Base-by-base conservation (phyloP, 495 filamentous ascomycete species). In the Platismatia glauca region DNA sequence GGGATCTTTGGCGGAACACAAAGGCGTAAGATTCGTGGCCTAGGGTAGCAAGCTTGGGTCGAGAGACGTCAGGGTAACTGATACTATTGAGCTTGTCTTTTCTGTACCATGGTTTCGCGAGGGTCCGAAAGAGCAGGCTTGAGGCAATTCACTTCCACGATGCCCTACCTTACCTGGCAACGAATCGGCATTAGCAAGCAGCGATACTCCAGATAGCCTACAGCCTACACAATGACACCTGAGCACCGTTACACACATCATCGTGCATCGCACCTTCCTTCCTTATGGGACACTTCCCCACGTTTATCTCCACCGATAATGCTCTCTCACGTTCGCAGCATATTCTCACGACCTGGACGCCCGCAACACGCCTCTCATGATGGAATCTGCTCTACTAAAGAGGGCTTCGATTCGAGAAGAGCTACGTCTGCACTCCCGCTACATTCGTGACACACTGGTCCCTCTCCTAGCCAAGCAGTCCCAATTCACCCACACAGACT, bases 401-500 rank as follows among this genome's bases (percentile, higher is more conserved):
- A 39, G 39, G 3, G 1, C n/a, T 11, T 48, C 55, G 16, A 2
- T 50, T 22, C 55, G 44, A 50, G 61, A 63, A 29, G 61, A 63
- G 7, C 55, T 66, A 7, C 64, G 41, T 35, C 43, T 46, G 9
- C 62, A 69, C 38, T 57, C 64, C 1, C 52, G 61, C 29, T 69
- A 67, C 34, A 67, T 69, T 13, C 67, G 67, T 9, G 62, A 67
- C 41, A 67, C 43, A 7, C 64, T 69, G 13, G 64, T 58, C 4
- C 67, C 63, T 12, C 18, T 52, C 22, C 59, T 68, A 7, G 31
- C 61, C 7, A 52, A 34, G 20, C n/a, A 62, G 20, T 16, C 44
- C 13, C 55, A 55, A 24, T 46, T 65, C 1, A 44, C 27, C 13
- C n/a, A 31, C 7, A 43, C 46, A 1, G 62, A 65, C 16, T 39